Evolutionary conservation across 257 asterid species (phyloP), one percentile per base, ranked within the genome.

Genomic region (Perilla frutescens): DNA sequence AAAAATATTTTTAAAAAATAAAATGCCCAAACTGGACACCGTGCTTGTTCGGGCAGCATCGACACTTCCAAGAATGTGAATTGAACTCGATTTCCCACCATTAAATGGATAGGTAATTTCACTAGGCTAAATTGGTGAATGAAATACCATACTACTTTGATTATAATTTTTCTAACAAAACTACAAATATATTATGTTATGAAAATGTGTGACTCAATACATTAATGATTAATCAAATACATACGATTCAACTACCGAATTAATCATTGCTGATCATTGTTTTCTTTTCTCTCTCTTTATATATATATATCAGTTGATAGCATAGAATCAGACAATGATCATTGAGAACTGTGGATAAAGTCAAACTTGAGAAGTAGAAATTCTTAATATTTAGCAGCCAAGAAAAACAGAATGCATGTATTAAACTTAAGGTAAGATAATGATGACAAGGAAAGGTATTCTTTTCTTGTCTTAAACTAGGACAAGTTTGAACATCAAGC

Each of bases 381-480:
- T 20, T 63, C 36, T 13, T 69, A 61, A 76, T 47, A 14, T 51
- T 74, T 68, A 53, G 58, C 69, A 76, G 53, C 51, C 74, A 68
- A 69, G 44, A 13, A 49, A 63, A 63, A 47, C 39, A 74, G 14
- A 60, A 37, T 57, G 70, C 32, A 60, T 59, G 62, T 31, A 48
- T 4, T 66, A 62, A 54, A 45, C 32, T 61, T 66, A 81, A 79
- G 79, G 76, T 62, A 47, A 77, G 61, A 51, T 10, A 62, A 75
- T 29, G 77, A 51, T 62, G 74, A 70, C 61, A 81, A 79, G 71
- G 68, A 81, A 82, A 79, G 82, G 76, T 77, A 87, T 89, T 73
- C 89, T 58, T 87, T 89, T 77, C 89, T 82, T 85, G 78, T 69
- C 87, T 81, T 87, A 62, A 80, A 79, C 71, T 6, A 59, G 76